Conservation (phyloP, 495 filamentous ascomycete species). For the Penicillium fimorum region DNA sequence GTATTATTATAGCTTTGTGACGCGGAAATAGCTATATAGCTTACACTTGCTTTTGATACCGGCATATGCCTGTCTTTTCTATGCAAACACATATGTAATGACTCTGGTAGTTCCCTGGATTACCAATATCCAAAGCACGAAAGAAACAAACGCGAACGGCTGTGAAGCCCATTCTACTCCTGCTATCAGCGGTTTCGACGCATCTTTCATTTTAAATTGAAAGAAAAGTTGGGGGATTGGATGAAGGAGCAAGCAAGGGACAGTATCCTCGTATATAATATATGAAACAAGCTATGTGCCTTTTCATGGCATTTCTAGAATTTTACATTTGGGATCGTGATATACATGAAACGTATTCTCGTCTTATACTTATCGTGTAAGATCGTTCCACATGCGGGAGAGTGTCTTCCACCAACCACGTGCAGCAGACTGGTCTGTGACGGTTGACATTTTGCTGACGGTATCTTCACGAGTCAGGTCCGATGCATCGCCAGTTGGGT, state of each 20-base stretch:
- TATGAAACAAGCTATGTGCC: background rate
- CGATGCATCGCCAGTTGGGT: conserved; percentile 12
- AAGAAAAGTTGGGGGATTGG: background rate
- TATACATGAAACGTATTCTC: background rate
- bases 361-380: conserved; percentile 12
- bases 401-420: conserved; percentile 29
- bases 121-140: background rate
- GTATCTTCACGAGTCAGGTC: conserved; percentile 26
- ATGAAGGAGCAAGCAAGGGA: background rate
- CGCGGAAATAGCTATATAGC: background rate
- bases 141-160: too few species aligned
- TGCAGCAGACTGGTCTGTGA: conserved; percentile 11
- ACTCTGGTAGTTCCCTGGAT: background rate
- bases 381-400: conserved; percentile 23
- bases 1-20: too few species aligned
- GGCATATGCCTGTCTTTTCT: background rate
- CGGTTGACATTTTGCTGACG: conserved; percentile 22
- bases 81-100: background rate
- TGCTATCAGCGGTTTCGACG: too few species aligned
- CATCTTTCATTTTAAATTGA: too few species aligned
- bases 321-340: background rate
- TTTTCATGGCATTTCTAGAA: background rate
- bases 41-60: background rate
- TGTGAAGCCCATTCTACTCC: too few species aligned
- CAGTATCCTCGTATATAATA: background rate